Evolutionary conservation across 192 early-diverging fungal genomes (phyloP).

Genomic region (Backusella morwellensis): DNA sequence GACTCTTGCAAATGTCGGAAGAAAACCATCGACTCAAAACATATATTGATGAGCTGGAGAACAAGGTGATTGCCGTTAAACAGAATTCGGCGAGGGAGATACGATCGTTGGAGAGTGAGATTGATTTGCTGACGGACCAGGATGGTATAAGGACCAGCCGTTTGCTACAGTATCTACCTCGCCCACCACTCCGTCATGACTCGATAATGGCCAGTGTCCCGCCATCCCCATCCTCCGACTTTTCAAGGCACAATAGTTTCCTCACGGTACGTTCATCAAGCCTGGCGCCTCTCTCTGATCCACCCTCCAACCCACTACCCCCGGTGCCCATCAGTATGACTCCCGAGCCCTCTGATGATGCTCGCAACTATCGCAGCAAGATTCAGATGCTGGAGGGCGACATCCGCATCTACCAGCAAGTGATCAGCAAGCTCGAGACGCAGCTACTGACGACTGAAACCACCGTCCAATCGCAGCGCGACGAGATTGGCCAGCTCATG

Average conservation of each 20-base stretch:
- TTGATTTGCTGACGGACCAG: neutral
- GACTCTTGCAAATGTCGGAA: neutral
- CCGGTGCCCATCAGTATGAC: neutral
- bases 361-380: neutral
- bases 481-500: slow-evolving; percentile 18
- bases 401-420: slow-evolving; percentile 21
- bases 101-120: neutral
- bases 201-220: neutral
- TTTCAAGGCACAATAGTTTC: neutral
- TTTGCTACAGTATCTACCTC: neutral
- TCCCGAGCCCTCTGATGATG: too few species aligned
- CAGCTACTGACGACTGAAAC: slow-evolving; percentile 41
- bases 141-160: neutral
- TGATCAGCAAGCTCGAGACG: slow-evolving; percentile 36
- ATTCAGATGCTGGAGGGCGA: slow-evolving; percentile 9
- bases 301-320: slow-evolving; percentile 5
- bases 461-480: slow-evolving; percentile 18
- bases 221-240: neutral
- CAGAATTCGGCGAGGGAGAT: neutral
- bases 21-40: neutral
- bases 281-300: neutral
- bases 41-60: neutral
- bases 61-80: neutral
- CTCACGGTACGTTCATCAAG: neutral
- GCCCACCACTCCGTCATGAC: neutral